Evolutionary conservation across 1,284 basidiomycete species (phyloP).

Genomic region (Fistulina hepatica): DNA sequence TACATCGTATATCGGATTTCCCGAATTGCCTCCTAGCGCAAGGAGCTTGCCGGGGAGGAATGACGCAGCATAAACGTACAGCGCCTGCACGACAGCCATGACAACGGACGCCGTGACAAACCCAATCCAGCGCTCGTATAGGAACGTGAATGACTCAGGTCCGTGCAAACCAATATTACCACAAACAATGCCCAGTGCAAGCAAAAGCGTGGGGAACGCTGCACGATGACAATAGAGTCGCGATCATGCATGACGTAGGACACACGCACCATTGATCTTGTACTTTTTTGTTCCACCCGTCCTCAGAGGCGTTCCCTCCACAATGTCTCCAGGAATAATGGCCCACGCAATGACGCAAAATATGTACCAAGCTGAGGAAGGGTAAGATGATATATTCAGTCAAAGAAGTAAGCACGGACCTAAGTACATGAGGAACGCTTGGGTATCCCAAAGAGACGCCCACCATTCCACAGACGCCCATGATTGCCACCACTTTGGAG

Average conservation of each 20-base stretch:
- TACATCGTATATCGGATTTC: constrained; percentile 86
- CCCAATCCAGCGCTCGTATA: constrained; percentile 90
- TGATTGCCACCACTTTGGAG: too few species aligned
- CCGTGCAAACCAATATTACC: constrained; percentile 70
- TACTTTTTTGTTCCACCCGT: constrained; percentile 75
- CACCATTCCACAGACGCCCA: too few species aligned
- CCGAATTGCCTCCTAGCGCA: constrained; percentile 87
- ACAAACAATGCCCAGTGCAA: constrained; percentile 59
- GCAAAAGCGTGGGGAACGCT: constrained; percentile 84
- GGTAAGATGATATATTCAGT: too few species aligned
- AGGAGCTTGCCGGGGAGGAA: constrained; percentile 64
- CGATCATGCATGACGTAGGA: constrained; percentile 2
- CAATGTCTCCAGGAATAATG: constrained; percentile 78
- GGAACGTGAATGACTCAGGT: constrained; percentile 72
- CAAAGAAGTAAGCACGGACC: too few species aligned
- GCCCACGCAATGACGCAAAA: constrained; percentile 80
- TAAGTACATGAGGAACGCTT: constrained; percentile 60
- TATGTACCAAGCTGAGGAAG: constrained; percentile 83
- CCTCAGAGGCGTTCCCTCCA: constrained; percentile 72
- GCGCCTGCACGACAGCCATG: constrained; percentile 70
- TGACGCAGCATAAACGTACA: constrained; percentile 65
- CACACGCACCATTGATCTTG: constrained; percentile 81
- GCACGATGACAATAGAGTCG: constrained; percentile 5
- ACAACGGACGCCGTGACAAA: constrained; percentile 76
- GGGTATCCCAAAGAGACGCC: constrained; percentile 68